A percentile compares a stretch with the other conserved stretches of the same genome.
Evolutionary conservation across 306 rosid genomes (phyloP).

Genomic region (cucumber (Cucumis sativus)): Cucumber_9930_V3 NC_026659.2:25722001-25722500

Average conservation of each 20-base stretch:
- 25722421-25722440: not conserved
- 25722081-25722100: constrained; percentile 98
- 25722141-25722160: not conserved
- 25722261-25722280: constrained; percentile 37
- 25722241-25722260: not conserved
- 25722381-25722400: constrained; percentile 89
- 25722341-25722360: constrained; percentile 89
- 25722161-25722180: not conserved
- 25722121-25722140: constrained; percentile 42
- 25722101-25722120: constrained; percentile 89
- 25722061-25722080: constrained; percentile 77
- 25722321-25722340: constrained; percentile 57
- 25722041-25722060: constrained; percentile 68
- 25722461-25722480: constrained; percentile 5
- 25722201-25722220: not conserved
- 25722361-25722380: constrained; percentile 94
- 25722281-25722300: constrained; percentile 73
- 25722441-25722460: not conserved
- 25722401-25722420: constrained; percentile 7
- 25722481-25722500: constrained; percentile 54
- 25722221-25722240: not conserved
- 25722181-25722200: not conserved
- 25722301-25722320: constrained; percentile 58
- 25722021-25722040: constrained; percentile 61
- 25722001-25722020: constrained; percentile 99